phyloP scores from a whole-genome alignment of 2,329 filamentous ascomycete genomes.

The Alternaria triticina region DNA sequence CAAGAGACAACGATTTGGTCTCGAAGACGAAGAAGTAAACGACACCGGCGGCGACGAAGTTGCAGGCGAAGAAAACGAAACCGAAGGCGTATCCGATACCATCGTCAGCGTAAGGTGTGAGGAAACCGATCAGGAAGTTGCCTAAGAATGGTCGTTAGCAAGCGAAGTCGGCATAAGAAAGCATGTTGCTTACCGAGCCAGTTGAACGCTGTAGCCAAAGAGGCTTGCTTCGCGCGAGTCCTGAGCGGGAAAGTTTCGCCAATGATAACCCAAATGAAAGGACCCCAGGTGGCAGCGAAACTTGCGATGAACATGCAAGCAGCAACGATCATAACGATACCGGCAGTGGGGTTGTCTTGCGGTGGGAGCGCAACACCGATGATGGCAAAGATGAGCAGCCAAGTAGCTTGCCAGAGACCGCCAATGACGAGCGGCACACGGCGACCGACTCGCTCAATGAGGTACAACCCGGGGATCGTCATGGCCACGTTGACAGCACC shows the following conservation, averaged over 20 bases:
- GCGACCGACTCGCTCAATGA: conserved; percentile 73
- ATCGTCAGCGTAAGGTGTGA: conserved; percentile 43
- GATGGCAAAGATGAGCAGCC: conserved; percentile 65
- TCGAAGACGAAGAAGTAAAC: conserved; percentile 47
- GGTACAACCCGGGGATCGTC: conserved; percentile 71
- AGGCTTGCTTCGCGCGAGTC: conserved; percentile 44
- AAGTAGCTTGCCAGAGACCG: conserved; percentile 70
- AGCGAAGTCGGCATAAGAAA: conserved; percentile 13
- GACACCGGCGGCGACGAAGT: conserved; percentile 36
- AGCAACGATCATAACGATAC: conserved; percentile 73
- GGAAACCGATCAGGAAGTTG: conserved; percentile 49
- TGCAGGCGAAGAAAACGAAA: conserved; percentile 47
- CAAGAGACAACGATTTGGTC: conserved; percentile 43
- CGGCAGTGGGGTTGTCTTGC: conserved; percentile 53
- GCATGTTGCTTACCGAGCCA: conserved; percentile 31
- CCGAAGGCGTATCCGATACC: conserved; percentile 44
- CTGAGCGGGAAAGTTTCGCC: conserved; percentile 43
- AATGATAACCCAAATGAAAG: conserved; percentile 59
- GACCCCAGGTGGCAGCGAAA: conserved; percentile 72
- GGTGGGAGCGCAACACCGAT: conserved; percentile 50
- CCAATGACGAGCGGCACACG: conserved; percentile 71
- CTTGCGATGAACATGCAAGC: conserved; percentile 77
- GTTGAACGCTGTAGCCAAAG: conserved; percentile 42
- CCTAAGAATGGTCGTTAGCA: conserved; percentile 20
- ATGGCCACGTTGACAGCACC: conserved; percentile 71